Evolutionary conservation across 176 grass and related monocot species (phyloP).

Genomic region (Themeda triandra): DNA sequence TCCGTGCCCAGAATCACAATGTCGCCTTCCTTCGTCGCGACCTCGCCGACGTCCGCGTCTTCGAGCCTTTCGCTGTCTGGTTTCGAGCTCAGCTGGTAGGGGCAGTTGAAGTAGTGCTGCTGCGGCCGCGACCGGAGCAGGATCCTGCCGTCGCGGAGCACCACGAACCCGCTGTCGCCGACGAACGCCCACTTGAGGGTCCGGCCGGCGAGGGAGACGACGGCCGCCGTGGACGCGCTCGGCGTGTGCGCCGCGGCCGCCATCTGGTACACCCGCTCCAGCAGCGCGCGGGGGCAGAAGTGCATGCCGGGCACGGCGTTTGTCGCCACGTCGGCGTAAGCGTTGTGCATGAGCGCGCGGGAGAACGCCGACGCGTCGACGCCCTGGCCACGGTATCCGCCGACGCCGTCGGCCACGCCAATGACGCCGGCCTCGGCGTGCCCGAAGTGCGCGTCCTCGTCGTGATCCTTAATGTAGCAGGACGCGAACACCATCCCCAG

Average conservation of each 20-base stretch:
- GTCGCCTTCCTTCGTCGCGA: constrained; percentile 19
- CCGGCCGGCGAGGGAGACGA: constrained; percentile 27
- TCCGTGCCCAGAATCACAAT: constrained; percentile 35
- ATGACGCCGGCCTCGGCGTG: neutral
- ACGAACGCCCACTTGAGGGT: constrained; percentile 25
- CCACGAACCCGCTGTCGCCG: constrained; percentile 31
- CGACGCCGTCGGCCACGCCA: constrained; percentile 43
- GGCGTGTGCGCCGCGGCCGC: neutral
- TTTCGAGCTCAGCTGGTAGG: constrained; percentile 8
- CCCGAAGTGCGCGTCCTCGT: constrained; percentile 29
- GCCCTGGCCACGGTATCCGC: neutral
- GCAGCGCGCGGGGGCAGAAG: constrained; percentile 11
- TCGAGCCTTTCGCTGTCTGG: fast-evolving
- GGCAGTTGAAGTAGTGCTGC: constrained; percentile 13
- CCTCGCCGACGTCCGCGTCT: neutral
- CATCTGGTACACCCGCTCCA: neutral
- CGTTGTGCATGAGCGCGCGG: constrained; percentile 11
- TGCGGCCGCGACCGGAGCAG: too few relatives aligned
- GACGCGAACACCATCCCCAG: neutral
- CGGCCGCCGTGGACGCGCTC: constrained; percentile 9
- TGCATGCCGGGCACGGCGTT: neutral
- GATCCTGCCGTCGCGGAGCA: too few relatives aligned
- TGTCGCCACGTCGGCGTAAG: neutral
- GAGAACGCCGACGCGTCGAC: constrained; percentile 28
- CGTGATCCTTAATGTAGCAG: constrained; percentile 20